Percentiles rank a stretch among this genome's conserved stretches.
Conservation (phyloP, 75 land plant species). For the Sequoiadendron giganteum region DNA sequence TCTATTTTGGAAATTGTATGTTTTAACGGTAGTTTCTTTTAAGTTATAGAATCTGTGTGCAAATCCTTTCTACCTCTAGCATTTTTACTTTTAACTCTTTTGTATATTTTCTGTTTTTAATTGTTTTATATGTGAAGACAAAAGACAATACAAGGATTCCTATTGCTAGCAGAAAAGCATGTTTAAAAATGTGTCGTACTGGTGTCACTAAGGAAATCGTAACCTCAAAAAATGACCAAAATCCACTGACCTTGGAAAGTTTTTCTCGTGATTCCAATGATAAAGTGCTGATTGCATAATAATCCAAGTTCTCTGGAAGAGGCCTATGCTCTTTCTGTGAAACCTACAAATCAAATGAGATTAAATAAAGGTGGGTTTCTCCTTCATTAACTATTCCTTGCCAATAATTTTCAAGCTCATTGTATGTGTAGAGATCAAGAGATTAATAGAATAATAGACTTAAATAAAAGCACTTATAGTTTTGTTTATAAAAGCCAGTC, state of each 20-base stretch:
- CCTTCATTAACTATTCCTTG: not conserved
- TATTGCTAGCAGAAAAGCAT: not conserved
- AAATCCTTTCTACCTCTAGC: not conserved
- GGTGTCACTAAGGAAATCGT: not conserved
- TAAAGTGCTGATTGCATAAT: slow-evolving; percentile 64
- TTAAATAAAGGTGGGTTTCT: slow-evolving; percentile 5
- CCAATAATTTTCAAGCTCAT: not conserved
- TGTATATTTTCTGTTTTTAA: not conserved
- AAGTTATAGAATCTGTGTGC: not conserved
- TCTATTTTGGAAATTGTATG: not conserved
- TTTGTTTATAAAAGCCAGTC: not conserved
- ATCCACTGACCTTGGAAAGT: slow-evolving; percentile 71
- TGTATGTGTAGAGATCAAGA: not conserved
- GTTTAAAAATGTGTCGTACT: not conserved
- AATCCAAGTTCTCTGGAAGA: slow-evolving; percentile 86
- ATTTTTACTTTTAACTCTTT: not conserved
- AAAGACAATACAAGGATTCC: not conserved
- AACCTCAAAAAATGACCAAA: not conserved
- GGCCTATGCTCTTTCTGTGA: slow-evolving; percentile 62
- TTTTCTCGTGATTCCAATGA: slow-evolving; percentile 93
- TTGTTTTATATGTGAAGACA: not conserved
- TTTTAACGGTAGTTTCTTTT: not conserved
- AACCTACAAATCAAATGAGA: slow-evolving; percentile 45
- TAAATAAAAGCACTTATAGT: not conserved
- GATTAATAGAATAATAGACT: not conserved